These are phyloP conservation scores for Trichophyton simii DNA, from an alignment of 2,329 filamentous ascomycete genomes.

Conservation along the genomic window DNA sequence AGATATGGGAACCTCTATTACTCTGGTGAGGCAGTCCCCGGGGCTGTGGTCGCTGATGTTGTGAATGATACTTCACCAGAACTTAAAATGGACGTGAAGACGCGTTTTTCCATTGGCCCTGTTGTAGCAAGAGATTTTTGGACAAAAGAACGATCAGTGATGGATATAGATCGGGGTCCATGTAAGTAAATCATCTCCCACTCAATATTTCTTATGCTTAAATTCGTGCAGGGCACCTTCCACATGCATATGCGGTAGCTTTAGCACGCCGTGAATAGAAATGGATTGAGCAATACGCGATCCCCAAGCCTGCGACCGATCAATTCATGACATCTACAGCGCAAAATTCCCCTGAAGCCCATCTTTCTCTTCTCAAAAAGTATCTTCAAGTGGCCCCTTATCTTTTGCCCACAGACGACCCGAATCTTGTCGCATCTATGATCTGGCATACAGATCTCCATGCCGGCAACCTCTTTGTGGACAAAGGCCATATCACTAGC, in stretches of 20 bases:
- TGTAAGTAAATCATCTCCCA: slow-evolving; percentile 20
- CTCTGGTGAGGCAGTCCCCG: slow-evolving; percentile 8
- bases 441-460: slow-evolving; percentile 9
- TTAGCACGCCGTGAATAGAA: slow-evolving; percentile 7
- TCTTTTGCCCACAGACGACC: slow-evolving; percentile 2
- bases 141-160: slow-evolving; percentile 18
- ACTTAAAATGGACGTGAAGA: neutral
- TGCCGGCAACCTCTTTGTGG: slow-evolving; percentile 8
- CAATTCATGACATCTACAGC: slow-evolving; percentile 5
- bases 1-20: slow-evolving; percentile 21
- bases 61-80: neutral
- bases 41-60: slow-evolving; percentile 13
- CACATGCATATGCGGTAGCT: slow-evolving; percentile 7
- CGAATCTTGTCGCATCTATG: neutral
- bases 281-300: slow-evolving; percentile 2
- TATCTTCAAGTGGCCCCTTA: slow-evolving; percentile 2
- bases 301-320: neutral
- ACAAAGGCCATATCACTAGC: slow-evolving; percentile 5
- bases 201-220: neutral
- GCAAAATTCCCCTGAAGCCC: neutral
- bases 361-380: slow-evolving; percentile 8
- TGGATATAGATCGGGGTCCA: slow-evolving; percentile 25
- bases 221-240: slow-evolving; percentile 2
- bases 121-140: slow-evolving; percentile 21
- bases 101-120: slow-evolving; percentile 19